phyloP scores from a whole-genome alignment of 805 yeast species.

The Starmerella vitae region DNA sequence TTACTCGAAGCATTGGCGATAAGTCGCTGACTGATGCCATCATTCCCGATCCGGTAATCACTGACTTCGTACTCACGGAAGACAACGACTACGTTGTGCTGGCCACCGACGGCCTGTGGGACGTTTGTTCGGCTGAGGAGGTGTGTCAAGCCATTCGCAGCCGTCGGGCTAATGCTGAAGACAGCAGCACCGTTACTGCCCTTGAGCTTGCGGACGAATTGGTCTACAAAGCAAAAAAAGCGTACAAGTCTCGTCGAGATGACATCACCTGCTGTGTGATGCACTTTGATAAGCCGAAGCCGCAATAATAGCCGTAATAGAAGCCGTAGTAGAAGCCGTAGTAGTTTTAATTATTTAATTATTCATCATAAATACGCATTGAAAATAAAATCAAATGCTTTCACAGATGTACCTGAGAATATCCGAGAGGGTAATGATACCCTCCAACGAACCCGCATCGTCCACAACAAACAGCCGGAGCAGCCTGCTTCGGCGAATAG shows the following conservation, averaged over 20 bases:
- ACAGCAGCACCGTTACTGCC: conserved; percentile 7
- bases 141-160: conserved; percentile 46
- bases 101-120: conserved; percentile 89
- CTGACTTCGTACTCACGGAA: conserved; percentile 45
- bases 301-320: background rate
- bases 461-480: conserved; percentile 90
- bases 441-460: conserved; percentile 58
- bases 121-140: conserved; percentile 56
- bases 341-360: too few relatives aligned
- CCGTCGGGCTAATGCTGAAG: too few relatives aligned
- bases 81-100: conserved; percentile 59
- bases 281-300: background rate
- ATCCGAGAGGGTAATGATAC: conserved; percentile 84
- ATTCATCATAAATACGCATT: too few relatives aligned
- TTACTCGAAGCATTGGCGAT: conserved; percentile 74
- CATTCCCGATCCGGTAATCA: conserved; percentile 58
- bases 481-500: conserved; percentile 77
- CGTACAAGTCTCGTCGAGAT: conserved; percentile 11
- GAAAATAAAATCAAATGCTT: too few relatives aligned
- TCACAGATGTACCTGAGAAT: conserved; percentile 49
- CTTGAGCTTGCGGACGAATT: conserved; percentile 11
- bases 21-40: conserved; percentile 48
- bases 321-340: background rate
- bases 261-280: conserved; percentile 19
- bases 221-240: conserved; percentile 9